Conservation (phyloP, 2,329 filamentous ascomycete genomes). For the Alternaria triticimaculans region DNA sequence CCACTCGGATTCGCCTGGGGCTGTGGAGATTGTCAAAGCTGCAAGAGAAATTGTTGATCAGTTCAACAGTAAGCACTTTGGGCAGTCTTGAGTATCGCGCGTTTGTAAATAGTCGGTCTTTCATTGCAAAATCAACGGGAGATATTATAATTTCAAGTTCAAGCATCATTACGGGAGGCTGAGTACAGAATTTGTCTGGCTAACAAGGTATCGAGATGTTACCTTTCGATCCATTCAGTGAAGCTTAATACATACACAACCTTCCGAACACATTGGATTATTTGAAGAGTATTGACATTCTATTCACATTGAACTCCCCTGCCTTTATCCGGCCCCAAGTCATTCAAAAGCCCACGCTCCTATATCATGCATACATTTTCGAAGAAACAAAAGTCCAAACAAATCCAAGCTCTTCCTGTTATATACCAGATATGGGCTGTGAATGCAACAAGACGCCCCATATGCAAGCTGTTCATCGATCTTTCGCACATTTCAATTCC, state of each 20-base stretch:
- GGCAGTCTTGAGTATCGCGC: constrained; percentile 4
- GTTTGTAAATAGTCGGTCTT: neutral
- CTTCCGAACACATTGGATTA: neutral
- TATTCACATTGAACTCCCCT: constrained; percentile 1
- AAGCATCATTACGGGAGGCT: neutral
- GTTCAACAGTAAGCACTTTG: constrained; percentile 44
- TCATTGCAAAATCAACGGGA: neutral
- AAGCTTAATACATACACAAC: neutral
- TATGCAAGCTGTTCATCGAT: constrained; percentile 1
- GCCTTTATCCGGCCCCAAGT: neutral
- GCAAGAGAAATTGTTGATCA: constrained; percentile 52
- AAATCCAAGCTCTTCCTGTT: neutral
- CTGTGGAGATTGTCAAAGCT: constrained; percentile 53
- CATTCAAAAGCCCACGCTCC: neutral
- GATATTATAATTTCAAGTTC: neutral
- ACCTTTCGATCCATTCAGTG: neutral
- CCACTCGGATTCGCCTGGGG: constrained; percentile 54
- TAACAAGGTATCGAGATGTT: neutral
- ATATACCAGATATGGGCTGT: neutral
- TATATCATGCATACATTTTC: neutral
- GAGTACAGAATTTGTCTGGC: neutral
- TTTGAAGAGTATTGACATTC: neutral
- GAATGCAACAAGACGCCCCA: neutral
- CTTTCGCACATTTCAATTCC: neutral
- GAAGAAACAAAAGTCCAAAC: neutral